These are phyloP conservation scores for Rhodotorula taiwanensis DNA, from an alignment of 768 basidiomycete genomes.

Conservation along the genomic window DNA sequence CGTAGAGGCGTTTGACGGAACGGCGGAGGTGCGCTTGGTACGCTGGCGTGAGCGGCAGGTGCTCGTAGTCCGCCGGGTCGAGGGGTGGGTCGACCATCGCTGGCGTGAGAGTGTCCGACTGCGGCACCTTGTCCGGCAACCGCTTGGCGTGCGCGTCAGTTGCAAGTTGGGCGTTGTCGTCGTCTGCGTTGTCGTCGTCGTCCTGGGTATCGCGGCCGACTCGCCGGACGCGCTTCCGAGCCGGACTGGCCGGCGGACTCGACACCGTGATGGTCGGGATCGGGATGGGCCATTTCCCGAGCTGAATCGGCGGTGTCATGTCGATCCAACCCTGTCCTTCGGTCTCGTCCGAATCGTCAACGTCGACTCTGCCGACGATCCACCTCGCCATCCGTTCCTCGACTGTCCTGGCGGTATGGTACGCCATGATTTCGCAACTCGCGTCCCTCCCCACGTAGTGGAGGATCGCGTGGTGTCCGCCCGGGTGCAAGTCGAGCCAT, in stretches of 20 bases:
- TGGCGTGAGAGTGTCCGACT: constrained; percentile 8
- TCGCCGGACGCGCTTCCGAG: neutral
- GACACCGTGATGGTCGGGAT: constrained; percentile 29
- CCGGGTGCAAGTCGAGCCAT: constrained; percentile 51
- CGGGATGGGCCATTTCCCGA: constrained; percentile 35
- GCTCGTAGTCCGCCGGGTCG: neutral
- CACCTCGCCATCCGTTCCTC: constrained; percentile 31
- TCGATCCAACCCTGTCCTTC: constrained; percentile 33
- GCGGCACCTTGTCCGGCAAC: neutral
- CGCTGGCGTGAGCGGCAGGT: constrained; percentile 29
- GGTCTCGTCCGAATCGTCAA: constrained; percentile 16
- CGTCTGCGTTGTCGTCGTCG: too few species aligned
- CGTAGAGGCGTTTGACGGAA: constrained; percentile 74
- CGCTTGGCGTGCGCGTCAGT: too few species aligned
- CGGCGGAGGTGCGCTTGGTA: constrained; percentile 41
- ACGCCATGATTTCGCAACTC: constrained; percentile 87
- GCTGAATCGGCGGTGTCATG: constrained; percentile 35
- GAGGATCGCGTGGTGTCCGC: constrained; percentile 76
- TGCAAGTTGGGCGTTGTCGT: too few species aligned
- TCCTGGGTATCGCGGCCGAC: too few species aligned
- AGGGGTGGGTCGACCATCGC: constrained; percentile 31
- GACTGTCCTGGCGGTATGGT: constrained; percentile 52
- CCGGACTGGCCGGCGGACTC: constrained; percentile 12
- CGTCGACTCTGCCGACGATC: constrained; percentile 26
- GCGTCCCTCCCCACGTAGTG: constrained; percentile 96